Conservation (phyloP, 768 basidiomycete species). For the Rhodotorula babjevae region DNA sequence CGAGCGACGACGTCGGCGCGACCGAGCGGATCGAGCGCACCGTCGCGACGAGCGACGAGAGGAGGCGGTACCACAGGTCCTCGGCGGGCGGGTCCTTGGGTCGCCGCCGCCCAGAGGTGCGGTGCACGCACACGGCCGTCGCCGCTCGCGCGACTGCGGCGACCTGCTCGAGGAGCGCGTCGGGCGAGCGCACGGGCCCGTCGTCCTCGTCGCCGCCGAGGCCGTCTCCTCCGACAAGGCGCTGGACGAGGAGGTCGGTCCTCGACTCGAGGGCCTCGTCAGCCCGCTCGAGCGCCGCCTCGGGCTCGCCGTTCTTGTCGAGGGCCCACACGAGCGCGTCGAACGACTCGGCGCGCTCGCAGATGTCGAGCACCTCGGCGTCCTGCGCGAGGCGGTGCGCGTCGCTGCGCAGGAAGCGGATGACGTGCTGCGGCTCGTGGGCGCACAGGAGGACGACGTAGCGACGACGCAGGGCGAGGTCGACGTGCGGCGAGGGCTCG, state of each 20-base stretch:
- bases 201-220: conserved; percentile 13
- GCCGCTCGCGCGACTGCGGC: conserved; percentile 60
- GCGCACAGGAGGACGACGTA: conserved; percentile 71
- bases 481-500: conserved; percentile 46
- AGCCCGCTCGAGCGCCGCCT: conserved; percentile 63
- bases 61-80: conserved; percentile 82
- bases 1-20: conserved; percentile 13
- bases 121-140: conserved; percentile 64
- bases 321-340: conserved; percentile 79
- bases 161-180: conserved; percentile 52
- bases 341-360: conserved; percentile 63
- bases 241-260: conserved; percentile 34
- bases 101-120: conserved; percentile 51
- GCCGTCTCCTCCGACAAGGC: conserved; percentile 1
- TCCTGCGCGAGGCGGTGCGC: neutral
- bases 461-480: conserved; percentile 54
- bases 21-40: conserved; percentile 59
- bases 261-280: conserved; percentile 49
- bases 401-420: conserved; percentile 46
- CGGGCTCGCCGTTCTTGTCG: conserved; percentile 61
- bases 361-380: conserved; percentile 48
- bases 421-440: conserved; percentile 62
- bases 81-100: conserved; percentile 54
- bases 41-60: conserved; percentile 72
- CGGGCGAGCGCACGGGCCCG: conserved; percentile 1